A percentile compares a stretch with the other conserved stretches of the same genome.
phyloP scores from a whole-genome alignment of 768 basidiomycete species.

The Macrolepiota fuliginosa region DNA sequence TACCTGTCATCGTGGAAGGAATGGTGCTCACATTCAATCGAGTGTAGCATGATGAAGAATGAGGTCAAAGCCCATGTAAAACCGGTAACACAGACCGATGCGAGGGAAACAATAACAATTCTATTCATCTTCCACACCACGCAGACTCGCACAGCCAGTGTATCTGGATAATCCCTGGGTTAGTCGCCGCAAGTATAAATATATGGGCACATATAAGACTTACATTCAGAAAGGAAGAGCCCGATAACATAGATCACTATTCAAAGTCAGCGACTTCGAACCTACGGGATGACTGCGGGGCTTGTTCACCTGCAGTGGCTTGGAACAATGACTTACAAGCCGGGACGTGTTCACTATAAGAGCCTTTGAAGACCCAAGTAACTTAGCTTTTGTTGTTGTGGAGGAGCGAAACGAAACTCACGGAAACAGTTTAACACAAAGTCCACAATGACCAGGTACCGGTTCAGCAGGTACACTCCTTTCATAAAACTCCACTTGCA shows the following conservation, averaged over 20 bases:
- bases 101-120: neutral
- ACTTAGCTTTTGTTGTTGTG: neutral
- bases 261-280: neutral
- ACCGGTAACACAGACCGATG: neutral
- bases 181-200: too few species aligned
- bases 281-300: neutral
- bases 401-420: neutral
- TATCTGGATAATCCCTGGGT: neutral
- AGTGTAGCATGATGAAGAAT: neutral
- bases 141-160: neutral
- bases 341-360: neutral
- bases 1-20: neutral
- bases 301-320: neutral
- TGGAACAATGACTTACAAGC: neutral
- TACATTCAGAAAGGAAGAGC: slow-evolving; percentile 3
- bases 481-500: slow-evolving; percentile 21
- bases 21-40: too few species aligned
- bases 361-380: neutral
- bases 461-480: slow-evolving; percentile 17
- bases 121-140: neutral
- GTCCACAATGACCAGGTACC: neutral
- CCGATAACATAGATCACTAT: neutral
- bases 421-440: neutral
- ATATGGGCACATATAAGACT: neutral
- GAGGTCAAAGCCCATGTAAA: neutral